phyloP scores from a whole-genome alignment of 495 filamentous ascomycete species.

The Aspergillus diversus region DNA sequence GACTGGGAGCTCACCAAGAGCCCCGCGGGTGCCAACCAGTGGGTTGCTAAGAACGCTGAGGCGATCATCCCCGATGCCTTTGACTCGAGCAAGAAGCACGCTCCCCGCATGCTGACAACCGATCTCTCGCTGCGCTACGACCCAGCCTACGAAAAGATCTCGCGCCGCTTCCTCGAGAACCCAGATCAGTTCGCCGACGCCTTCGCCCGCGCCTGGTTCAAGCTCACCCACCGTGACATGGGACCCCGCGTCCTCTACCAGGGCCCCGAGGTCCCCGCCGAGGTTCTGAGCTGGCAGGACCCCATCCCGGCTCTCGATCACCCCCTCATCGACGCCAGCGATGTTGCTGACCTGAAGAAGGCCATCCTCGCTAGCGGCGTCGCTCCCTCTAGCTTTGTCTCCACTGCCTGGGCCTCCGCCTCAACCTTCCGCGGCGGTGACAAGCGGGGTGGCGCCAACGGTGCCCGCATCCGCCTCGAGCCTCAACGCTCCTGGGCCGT shows the following conservation, averaged over 20 bases:
- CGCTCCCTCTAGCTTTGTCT: constrained; percentile 57
- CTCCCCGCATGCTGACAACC: constrained; percentile 68
- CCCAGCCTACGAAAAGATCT: constrained; percentile 72
- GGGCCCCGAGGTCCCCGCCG: constrained; percentile 68
- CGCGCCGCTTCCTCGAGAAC: constrained; percentile 65
- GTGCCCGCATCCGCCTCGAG: constrained; percentile 70
- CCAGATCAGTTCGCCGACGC: constrained; percentile 66
- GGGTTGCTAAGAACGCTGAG: constrained; percentile 68
- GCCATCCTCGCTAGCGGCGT: constrained; percentile 63
- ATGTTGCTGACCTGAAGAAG: constrained; percentile 64
- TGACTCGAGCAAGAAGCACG: constrained; percentile 66
- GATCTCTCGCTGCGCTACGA: constrained; percentile 73
- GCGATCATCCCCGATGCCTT: constrained; percentile 68
- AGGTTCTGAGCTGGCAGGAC: constrained; percentile 68
- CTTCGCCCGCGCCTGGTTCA: constrained; percentile 76
- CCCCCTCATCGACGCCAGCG: constrained; percentile 58
- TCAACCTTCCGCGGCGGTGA: constrained; percentile 74
- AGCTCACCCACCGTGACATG: constrained; percentile 75
- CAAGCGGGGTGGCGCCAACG: constrained; percentile 78
- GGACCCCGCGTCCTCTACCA: constrained; percentile 68
- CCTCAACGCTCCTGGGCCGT: constrained; percentile 70
- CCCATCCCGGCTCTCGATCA: constrained; percentile 59
- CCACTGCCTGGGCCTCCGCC: constrained; percentile 69
- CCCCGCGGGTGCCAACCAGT: constrained; percentile 74
- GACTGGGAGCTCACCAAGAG: constrained; percentile 78